Base-by-base conservation (phyloP, 805 yeast species). In the Starmerella bombi region DNA sequence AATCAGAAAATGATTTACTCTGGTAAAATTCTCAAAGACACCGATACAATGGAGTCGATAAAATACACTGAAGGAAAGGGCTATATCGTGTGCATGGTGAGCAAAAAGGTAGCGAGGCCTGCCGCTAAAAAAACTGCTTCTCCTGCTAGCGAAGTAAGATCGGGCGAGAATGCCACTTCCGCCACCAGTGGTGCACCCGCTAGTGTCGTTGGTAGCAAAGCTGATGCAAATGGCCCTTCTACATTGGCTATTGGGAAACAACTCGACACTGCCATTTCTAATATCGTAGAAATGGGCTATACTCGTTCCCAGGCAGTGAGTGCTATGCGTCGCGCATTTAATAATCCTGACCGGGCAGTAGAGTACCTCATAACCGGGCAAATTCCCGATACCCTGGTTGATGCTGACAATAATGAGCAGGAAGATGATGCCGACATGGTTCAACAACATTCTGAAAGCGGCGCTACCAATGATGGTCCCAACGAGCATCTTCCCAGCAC, bases 321-420 rank as follows among this genome's bases (percentile, higher is more conserved):
- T 34, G 98, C 98, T 0, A 65, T 91, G 58, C 75, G 93, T 52
- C 94, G 94, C 14, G 97, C 98, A 1, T 91, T 76, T 65, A 88
- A 88, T 64, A 86, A 91, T 62, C 97, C 98, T 17, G 97, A 88
- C 59, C 76, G 98, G 54, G 98, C 98, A 0, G 97, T 91, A 12
- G 98, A 91, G 59, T 86, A 88, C 59, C 67, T 91, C 37, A 65
- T 91, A 49, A 83, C 86, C 35, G 97, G 96, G 3, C 46, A 48
- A 44, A 73, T 88, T 33, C 94, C 95, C 18, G 88, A 78, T 53
- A 59, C 65, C 23, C 63, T 61, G 15, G n/a, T n/a, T n/a, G n/a
- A n/a, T n/a, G n/a, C n/a, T n/a, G 58, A 57, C 20, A 52, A 55
- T 9, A 56, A 59, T 12, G 58, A 46, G 27, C 45, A 42, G 20